These are phyloP conservation scores for Massariosphaeria phaeospora DNA, from an alignment of 495 filamentous ascomycete species.

Conservation along the genomic window DNA sequence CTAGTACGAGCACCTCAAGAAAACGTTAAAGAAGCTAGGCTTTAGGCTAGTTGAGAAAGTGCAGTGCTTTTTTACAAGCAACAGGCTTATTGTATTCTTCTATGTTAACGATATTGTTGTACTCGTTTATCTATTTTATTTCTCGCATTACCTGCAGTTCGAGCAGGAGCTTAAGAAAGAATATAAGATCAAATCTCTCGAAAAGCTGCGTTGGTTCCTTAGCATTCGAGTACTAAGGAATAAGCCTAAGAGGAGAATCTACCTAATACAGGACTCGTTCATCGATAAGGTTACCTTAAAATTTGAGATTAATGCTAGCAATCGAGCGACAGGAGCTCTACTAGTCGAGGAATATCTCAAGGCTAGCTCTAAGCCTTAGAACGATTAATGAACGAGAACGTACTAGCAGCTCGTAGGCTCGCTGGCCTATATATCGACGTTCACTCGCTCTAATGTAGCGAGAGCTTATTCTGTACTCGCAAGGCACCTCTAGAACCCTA, in stretches of 20 bases:
- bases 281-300: constrained; percentile 9
- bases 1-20: constrained; percentile 13
- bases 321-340: neutral
- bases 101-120: constrained; percentile 21
- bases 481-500: constrained; percentile 7
- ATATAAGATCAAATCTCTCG: neutral
- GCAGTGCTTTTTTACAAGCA: constrained; percentile 2
- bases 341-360: neutral
- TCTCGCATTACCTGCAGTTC: neutral
- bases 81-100: constrained; percentile 21
- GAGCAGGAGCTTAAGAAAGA: neutral
- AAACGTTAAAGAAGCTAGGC: constrained; percentile 5
- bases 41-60: neutral
- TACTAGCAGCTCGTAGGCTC: neutral
- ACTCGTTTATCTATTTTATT: constrained; percentile 1
- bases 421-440: neutral
- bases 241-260: neutral
- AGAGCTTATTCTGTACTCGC: neutral
- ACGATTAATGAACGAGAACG: neutral
- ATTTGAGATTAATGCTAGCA: neutral
- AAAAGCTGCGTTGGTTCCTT: neutral
- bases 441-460: constrained; percentile 9
- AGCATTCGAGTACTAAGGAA: neutral
- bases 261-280: neutral
- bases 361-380: neutral